phyloP scores from a whole-genome alignment of 106 monocot species.

The Acanthochlamys bracteata region DNA sequence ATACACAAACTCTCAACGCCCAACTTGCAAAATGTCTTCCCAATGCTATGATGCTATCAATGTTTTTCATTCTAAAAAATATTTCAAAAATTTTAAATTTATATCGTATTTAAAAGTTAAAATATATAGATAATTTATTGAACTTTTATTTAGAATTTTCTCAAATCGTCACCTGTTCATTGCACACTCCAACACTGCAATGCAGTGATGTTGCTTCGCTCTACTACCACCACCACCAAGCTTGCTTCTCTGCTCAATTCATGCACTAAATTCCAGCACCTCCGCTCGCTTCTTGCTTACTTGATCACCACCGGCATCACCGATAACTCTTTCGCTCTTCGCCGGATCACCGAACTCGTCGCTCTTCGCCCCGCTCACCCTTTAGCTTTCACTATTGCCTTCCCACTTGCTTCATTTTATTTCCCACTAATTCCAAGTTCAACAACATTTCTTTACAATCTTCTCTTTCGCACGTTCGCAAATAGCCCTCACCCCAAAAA shows the following conservation, averaged over 20 bases:
- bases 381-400: slow-evolving; percentile 16
- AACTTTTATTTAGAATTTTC: too few species aligned
- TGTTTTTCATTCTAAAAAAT: too few species aligned
- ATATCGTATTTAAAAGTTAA: too few species aligned
- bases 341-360: slow-evolving; percentile 12
- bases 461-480: slow-evolving; percentile 30
- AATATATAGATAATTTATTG: too few species aligned
- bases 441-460: slow-evolving; percentile 47
- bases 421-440: slow-evolving; percentile 36
- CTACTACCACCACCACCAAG: too few species aligned
- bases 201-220: too few species aligned
- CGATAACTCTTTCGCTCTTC: slow-evolving; percentile 17
- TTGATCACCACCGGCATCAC: slow-evolving; percentile 13
- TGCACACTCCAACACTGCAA: too few species aligned
- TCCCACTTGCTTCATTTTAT: slow-evolving; percentile 21
- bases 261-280: slow-evolving; percentile 1
- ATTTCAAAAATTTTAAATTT: too few species aligned
- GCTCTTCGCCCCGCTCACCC: slow-evolving; percentile 8
- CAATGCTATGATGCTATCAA: too few species aligned
- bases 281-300: slow-evolving; percentile 8
- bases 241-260: background rate
- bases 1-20: too few species aligned
- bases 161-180: too few species aligned
- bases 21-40: too few species aligned
- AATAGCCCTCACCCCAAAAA: slow-evolving; percentile 9